A percentile compares a stretch with the other conserved stretches of the same genome.
phyloP scores from a whole-genome alignment of 2,329 filamentous ascomycete species.

The Tolypocladium sp. region DNA sequence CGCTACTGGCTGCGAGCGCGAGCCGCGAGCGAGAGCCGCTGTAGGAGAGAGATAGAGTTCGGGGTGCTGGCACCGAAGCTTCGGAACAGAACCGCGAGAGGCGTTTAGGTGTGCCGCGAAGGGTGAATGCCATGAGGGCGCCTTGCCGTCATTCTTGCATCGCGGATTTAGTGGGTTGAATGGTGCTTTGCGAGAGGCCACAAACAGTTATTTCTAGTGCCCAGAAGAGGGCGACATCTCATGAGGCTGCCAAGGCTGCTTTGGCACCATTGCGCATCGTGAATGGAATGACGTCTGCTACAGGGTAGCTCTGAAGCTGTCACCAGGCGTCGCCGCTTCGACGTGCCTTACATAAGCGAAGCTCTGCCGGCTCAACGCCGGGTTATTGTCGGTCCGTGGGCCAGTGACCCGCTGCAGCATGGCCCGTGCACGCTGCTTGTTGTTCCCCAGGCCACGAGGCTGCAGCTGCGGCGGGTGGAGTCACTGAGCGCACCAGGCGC shows the following conservation, averaged over 20 bases:
- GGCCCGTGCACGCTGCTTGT: background rate
- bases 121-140: background rate
- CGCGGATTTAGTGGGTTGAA: too few species aligned
- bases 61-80: too few species aligned
- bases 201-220: background rate
- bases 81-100: too few species aligned
- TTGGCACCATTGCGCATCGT: background rate
- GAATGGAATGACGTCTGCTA: background rate
- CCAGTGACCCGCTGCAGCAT: background rate
- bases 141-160: background rate
- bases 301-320: background rate
- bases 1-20: too few species aligned
- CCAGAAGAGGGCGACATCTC: background rate
- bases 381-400: too few species aligned
- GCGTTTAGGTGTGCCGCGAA: too few species aligned
- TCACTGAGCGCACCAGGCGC: background rate
- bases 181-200: too few species aligned
- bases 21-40: too few species aligned
- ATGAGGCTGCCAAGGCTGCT: background rate
- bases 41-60: too few species aligned
- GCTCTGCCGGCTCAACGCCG: background rate
- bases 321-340: too few species aligned
- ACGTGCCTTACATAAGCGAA: background rate
- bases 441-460: background rate
- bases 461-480: background rate